phyloP scores from a whole-genome alignment of 305 asterid genomes.

The Ilex paraguariensis region DNA sequence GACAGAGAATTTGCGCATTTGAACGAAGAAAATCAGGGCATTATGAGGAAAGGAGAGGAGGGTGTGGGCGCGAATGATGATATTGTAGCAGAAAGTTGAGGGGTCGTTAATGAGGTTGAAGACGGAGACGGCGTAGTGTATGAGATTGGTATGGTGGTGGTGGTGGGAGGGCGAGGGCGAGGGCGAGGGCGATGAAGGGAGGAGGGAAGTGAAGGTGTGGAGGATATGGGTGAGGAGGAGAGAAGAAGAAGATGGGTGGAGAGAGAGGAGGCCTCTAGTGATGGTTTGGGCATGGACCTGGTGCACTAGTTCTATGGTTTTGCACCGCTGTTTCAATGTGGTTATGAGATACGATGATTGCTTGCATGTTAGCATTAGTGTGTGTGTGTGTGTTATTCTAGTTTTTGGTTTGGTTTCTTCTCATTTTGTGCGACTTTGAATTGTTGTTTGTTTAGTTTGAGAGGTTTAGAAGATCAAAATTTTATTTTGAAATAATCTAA shows the following conservation, averaged over 20 bases:
- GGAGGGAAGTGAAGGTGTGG: constrained; percentile 33
- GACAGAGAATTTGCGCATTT: constrained; percentile 48
- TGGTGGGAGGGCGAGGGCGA: no score
- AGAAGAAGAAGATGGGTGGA: constrained; percentile 27
- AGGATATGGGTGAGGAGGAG: constrained; percentile 46
- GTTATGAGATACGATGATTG: constrained; percentile 34
- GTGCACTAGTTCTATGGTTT: constrained; percentile 39
- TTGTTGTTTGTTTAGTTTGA: no score
- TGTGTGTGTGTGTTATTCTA: background rate
- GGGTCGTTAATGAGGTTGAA: constrained; percentile 52
- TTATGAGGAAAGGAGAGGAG: constrained; percentile 38
- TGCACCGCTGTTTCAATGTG: constrained; percentile 43
- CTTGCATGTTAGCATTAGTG: constrained; percentile 20
- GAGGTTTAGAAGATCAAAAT: no score
- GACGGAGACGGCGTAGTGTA: constrained; percentile 35
- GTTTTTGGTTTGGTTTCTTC: no score
- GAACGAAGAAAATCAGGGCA: constrained; percentile 31
- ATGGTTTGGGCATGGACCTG: constrained; percentile 78
- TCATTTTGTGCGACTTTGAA: no score
- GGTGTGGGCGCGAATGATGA: constrained; percentile 55
- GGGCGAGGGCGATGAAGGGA: constrained; percentile 17
- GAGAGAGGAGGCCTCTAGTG: constrained; percentile 43
- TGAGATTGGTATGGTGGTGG: constrained; percentile 1
- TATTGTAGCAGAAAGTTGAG: constrained; percentile 56
- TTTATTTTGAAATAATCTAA: no score